Base-by-base conservation (phyloP, 768 basidiomycete genomes). In the Suillus subalutaceus region DNA sequence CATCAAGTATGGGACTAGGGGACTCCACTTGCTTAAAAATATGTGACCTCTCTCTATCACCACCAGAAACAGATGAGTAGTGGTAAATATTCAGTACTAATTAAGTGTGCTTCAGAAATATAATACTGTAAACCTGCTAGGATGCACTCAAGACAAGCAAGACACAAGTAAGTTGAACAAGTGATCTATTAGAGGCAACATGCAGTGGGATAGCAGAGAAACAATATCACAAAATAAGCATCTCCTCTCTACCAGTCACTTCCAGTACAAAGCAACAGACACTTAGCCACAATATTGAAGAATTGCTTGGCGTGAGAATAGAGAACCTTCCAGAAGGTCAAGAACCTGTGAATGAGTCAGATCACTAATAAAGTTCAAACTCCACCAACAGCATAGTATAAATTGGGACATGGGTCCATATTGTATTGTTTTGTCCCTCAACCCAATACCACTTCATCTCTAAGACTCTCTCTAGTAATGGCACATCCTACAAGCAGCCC, bases 311-410 rank as follows among this genome's bases (percentile, higher is more conserved):
- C 10, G 4, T 60, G 26, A 26, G 41, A 60, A 60, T 20, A 12
- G 6, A 59, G 59, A 60, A 60, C 40, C 1, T 60, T 60, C 59
- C 3, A 4, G 59, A 60, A 60, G 26, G 5, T 30, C 2, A 4
- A 32, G 30, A 55, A 52, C 26, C 13, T n/a, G 6, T 40, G 4
- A 15, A 41, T 59, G 40, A 60, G 59, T 60, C 16, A 30, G 26
- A 26, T 59, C 30, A 30, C 23, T 20, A 60, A 60, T 60, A 30
- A 60, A 60, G 26, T 60, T 60, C 41, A 60, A 41, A 59, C 58
- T 59, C 58, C 20, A 37, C 23, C n/a, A 7, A 16, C 15, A 30
- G 7, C 9, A 6, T 26, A 37, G 37, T 60, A 60, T 60, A 60
- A 43, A 60, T 60, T 43, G 18, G 3, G 10, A 18, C 1, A 20